Base-by-base conservation (phyloP, 192 early-diverging fungal genomes). In the Linnemannia hyalina region DNA sequence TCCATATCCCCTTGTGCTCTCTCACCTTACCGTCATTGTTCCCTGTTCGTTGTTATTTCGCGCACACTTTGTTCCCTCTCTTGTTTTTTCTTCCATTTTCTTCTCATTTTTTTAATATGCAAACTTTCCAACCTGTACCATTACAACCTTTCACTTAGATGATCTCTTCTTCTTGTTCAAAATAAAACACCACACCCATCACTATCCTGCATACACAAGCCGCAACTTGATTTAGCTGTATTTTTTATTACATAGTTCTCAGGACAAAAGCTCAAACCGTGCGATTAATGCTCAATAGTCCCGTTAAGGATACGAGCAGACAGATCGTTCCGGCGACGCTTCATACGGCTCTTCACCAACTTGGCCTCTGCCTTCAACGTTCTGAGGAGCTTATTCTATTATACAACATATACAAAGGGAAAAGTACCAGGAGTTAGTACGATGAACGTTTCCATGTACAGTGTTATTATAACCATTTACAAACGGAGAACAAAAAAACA, bases 261-360 rank as follows among this genome's bases (percentile, higher is more conserved):
- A 2, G 16, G 35, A 68, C 16, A 41, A 41, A 41, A 22, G 16
- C 18, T 70, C 8, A 1, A 1, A 35, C 20, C 7, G 2, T 49
- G 36, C 20, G 35, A 35, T 52, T 40, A 76, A 57, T 90, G 88
- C 81, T 89, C 88, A 26, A 90, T 89, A 0, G 83, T 90, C 1
- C 90, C 90, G 60, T 93, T 91, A 29, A 89, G 73, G 44, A 93
- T 84, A 35, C 83, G 79, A 29, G 80, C 89, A 1, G 73, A 85
- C 5, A 87, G 69, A 40, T 91, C 89, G 42, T 85, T 82, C 26
- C 89, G 83, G 42, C 90, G 85, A 40, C 87, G 75, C 77, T 88
- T 88, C 86, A 91, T 90, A 5, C 90, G 91, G 38, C 70, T 68
- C 52, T 90, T 91, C n/a, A 91, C 88, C 29, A 88, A 68, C 42